phyloP scores from a whole-genome alignment of 1,284 basidiomycete genomes.

The Apiotrichum akiyoshidainum region DNA sequence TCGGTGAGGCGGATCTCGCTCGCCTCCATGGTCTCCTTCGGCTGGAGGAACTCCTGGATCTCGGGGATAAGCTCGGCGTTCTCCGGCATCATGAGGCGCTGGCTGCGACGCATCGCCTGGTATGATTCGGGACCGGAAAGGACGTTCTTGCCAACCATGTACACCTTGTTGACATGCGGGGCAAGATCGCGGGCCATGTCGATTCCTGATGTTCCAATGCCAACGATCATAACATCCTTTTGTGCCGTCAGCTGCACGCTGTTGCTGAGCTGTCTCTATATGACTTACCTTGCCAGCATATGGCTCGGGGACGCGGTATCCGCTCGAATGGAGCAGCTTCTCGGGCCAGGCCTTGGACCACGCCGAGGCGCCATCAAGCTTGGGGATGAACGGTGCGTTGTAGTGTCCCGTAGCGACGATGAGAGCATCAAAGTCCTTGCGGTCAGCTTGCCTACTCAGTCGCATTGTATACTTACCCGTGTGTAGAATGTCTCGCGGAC shows the following conservation, averaged over 20 bases:
- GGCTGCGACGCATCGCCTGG: slow-evolving; percentile 39
- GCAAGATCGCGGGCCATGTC: slow-evolving; percentile 52
- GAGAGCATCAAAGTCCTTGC: slow-evolving; percentile 55
- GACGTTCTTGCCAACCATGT: slow-evolving; percentile 44
- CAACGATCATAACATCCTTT: slow-evolving; percentile 56
- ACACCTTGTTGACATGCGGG: slow-evolving; percentile 5
- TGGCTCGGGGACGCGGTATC: slow-evolving; percentile 53
- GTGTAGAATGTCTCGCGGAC: slow-evolving; percentile 30
- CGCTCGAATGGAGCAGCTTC: slow-evolving; percentile 53
- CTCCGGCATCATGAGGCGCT: slow-evolving; percentile 30
- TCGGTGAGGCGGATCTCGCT: slow-evolving; percentile 51
- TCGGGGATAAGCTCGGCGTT: slow-evolving; percentile 45
- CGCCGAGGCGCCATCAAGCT: slow-evolving; percentile 46
- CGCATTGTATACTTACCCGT: slow-evolving; percentile 39
- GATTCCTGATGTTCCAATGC: slow-evolving; percentile 54
- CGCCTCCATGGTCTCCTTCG: slow-evolving; percentile 29
- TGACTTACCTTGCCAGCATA: slow-evolving; percentile 39
- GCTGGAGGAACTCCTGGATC: slow-evolving; percentile 29
- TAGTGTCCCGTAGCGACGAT: slow-evolving; percentile 55
- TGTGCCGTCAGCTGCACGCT: no score
- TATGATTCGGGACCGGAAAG: slow-evolving; percentile 23
- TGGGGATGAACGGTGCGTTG: slow-evolving; percentile 47
- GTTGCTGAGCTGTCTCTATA: no score
- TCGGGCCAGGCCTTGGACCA: slow-evolving; percentile 52
- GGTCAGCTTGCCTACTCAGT: neutral